These are phyloP conservation scores for Aureobasidium namibiae DNA, from an alignment of 2,329 filamentous ascomycete species.

Conservation along the genomic window DNA sequence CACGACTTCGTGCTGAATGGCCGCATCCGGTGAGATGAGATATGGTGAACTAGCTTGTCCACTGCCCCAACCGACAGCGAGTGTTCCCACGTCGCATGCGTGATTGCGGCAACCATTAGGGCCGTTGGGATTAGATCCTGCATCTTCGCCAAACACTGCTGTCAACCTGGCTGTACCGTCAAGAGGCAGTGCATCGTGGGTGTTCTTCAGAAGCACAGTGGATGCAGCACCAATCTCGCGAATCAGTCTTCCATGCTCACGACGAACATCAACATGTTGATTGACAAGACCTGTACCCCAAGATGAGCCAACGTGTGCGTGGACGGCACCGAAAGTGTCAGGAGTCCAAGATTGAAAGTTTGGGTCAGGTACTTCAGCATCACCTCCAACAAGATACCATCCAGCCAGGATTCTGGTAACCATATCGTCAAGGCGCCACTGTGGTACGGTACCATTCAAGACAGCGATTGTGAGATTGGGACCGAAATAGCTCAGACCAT, in stretches of 20 bases:
- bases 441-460: conserved; percentile 21
- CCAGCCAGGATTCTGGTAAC: conserved; percentile 36
- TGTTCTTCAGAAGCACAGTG: conserved; percentile 42
- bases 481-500: conserved; percentile 19
- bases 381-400: conserved; percentile 44
- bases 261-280: conserved; percentile 70
- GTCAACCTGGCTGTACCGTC: conserved; percentile 37
- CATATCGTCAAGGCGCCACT: conserved; percentile 35
- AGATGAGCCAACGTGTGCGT: conserved; percentile 53
- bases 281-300: conserved; percentile 47
- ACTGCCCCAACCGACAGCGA: conserved; percentile 40
- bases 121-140: conserved; percentile 35
- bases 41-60: conserved; percentile 32
- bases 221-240: conserved; percentile 50
- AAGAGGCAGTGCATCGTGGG: conserved; percentile 34
- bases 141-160: conserved; percentile 43
- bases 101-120: conserved; percentile 39
- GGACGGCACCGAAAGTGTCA: conserved; percentile 56
- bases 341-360: conserved; percentile 40
- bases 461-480: conserved; percentile 21
- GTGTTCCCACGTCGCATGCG: conserved; percentile 37
- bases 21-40: conserved; percentile 22
- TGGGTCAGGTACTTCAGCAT: conserved; percentile 38
- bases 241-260: conserved; percentile 62
- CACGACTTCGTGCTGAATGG: conserved; percentile 22